Evolutionary conservation across 257 asterid genomes (phyloP).

Genomic region (Nicotiana undulata): DNA sequence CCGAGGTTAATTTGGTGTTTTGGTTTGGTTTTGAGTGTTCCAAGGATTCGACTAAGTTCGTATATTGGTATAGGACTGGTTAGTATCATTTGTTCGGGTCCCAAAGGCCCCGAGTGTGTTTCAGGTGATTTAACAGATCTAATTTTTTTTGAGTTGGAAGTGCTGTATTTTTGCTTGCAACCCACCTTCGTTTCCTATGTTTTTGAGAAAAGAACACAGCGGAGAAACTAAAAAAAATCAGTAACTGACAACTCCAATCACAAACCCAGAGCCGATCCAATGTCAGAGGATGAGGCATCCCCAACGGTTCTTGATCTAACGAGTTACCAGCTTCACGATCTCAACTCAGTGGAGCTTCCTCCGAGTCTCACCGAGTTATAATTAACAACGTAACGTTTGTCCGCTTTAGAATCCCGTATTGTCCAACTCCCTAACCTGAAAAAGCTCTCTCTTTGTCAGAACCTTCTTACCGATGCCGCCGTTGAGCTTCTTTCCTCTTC

Average conservation of each 20-base stretch:
- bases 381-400: constrained; percentile 84
- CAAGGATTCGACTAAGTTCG: too few relatives aligned
- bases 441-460: constrained; percentile 89
- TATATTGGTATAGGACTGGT: too few relatives aligned
- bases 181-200: too few relatives aligned
- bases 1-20: too few relatives aligned
- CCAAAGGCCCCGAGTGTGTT: too few relatives aligned
- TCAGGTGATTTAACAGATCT: too few relatives aligned
- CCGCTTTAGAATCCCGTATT: constrained; percentile 76
- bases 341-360: constrained; percentile 66
- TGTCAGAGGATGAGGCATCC: constrained; percentile 26
- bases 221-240: not conserved
- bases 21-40: too few relatives aligned
- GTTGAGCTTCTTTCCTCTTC: constrained; percentile 61
- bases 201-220: too few relatives aligned
- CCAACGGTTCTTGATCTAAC: constrained; percentile 56
- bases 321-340: constrained; percentile 87
- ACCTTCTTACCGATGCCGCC: constrained; percentile 57
- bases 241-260: constrained; percentile 14
- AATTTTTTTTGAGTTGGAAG: too few relatives aligned
- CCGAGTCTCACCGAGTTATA: constrained; percentile 61
- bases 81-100: too few relatives aligned
- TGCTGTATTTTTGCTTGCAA: too few relatives aligned
- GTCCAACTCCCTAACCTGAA: constrained; percentile 60
- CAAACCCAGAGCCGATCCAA: constrained; percentile 8